phyloP scores from a whole-genome alignment of 2,329 filamentous ascomycete genomes.

The Penicillium fuscoglaucum region DNA sequence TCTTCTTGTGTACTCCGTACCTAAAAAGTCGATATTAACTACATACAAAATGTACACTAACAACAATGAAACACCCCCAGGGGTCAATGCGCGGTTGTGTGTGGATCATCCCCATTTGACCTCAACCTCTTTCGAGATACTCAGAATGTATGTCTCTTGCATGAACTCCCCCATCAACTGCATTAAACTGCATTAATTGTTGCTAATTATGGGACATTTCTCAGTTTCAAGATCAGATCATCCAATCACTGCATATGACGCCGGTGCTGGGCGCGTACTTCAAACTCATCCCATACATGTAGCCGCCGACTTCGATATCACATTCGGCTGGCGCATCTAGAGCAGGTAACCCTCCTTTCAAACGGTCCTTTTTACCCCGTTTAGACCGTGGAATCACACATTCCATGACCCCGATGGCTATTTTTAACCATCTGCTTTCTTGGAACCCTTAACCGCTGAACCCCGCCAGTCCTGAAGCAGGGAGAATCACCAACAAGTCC shows the following conservation, averaged over 20 bases:
- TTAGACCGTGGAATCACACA: conserved; percentile 10
- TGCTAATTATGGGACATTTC: conserved; percentile 29
- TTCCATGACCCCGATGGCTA: conserved; percentile 16
- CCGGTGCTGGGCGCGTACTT: conserved; percentile 25
- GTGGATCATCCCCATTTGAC: neutral
- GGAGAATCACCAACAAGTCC: conserved; percentile 16
- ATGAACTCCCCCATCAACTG: conserved; percentile 2
- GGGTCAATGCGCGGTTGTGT: conserved; percentile 7
- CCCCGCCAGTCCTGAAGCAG: conserved; percentile 23
- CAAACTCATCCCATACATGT: conserved; percentile 23
- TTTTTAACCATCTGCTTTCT: conserved; percentile 21
- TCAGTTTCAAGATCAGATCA: conserved; percentile 1
- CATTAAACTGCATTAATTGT: conserved; percentile 12
- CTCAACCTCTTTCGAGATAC: neutral
- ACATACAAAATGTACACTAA: neutral
- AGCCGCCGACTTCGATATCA: conserved; percentile 26
- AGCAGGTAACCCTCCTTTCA: conserved; percentile 4
- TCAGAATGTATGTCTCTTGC: neutral
- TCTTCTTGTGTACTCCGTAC: too few relatives aligned
- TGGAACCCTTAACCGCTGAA: conserved; percentile 22
- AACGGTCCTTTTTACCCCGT: neutral
- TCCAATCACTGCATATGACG: conserved; percentile 16
- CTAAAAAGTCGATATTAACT: neutral
- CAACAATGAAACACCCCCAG: neutral
- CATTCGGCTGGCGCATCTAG: conserved; percentile 12